These are phyloP conservation scores for Sugiyamaella japonica DNA, from an alignment of 1,139 yeast genomes.

Conservation along the genomic window DNA sequence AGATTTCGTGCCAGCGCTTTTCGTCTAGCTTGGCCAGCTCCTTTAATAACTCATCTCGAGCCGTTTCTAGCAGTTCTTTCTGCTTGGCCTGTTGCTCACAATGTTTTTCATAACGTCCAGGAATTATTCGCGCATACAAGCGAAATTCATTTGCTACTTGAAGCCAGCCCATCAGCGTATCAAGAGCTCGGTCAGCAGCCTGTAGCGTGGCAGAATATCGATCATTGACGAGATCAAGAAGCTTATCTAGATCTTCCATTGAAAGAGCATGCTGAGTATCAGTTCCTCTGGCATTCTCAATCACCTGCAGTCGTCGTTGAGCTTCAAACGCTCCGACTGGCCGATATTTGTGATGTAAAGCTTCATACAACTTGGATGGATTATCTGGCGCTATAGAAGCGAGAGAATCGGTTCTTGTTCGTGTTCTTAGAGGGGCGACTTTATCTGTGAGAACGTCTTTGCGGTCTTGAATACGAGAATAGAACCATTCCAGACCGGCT, in stretches of 20 bases:
- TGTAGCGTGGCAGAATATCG: slow-evolving; percentile 22
- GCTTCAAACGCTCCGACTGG: slow-evolving; percentile 28
- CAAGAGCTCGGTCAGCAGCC: slow-evolving; percentile 23
- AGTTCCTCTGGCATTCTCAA: slow-evolving; percentile 10
- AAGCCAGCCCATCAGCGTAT: slow-evolving; percentile 27
- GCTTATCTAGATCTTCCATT: slow-evolving; percentile 27
- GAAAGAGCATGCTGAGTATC: slow-evolving; percentile 19
- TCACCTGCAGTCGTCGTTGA: slow-evolving; percentile 14
- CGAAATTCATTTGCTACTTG: slow-evolving; percentile 28
- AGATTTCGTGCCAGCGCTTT: slow-evolving; percentile 17
- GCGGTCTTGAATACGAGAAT: slow-evolving; percentile 25
- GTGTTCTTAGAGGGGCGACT: slow-evolving; percentile 16
- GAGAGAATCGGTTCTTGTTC: slow-evolving; percentile 9
- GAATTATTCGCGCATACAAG: slow-evolving; percentile 14
- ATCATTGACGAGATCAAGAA: slow-evolving; percentile 22
- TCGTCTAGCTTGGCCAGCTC: slow-evolving; percentile 14
- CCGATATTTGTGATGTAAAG: slow-evolving; percentile 24
- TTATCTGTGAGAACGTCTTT: slow-evolving; percentile 18
- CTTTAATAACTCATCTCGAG: slow-evolving; percentile 11
- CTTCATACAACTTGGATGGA: slow-evolving; percentile 17
- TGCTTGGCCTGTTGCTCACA: slow-evolving; percentile 15
- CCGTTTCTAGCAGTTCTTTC: slow-evolving; percentile 12
- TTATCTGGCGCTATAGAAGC: slow-evolving; percentile 6
- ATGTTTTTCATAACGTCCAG: slow-evolving; percentile 16
- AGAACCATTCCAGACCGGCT: slow-evolving; percentile 26